Conservation (phyloP, 805 yeast genomes). For the Kuraishia ogatae region DNA sequence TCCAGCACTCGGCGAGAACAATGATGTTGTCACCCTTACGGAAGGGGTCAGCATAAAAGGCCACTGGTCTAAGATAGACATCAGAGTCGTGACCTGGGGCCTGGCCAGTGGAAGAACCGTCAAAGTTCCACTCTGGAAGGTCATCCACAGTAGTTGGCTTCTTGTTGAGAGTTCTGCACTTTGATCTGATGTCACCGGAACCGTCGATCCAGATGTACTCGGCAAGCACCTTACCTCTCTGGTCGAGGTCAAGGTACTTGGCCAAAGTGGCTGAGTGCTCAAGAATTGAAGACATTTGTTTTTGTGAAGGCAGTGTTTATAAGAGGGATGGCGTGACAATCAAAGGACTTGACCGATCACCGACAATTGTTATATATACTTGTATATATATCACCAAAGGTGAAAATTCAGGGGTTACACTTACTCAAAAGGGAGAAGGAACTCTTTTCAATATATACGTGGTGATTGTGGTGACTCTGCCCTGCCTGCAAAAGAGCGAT, state of each 20-base stretch:
- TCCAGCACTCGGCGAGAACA: slow-evolving; percentile 94
- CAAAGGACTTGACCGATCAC: neutral
- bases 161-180: slow-evolving; percentile 78
- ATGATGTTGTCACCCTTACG: slow-evolving; percentile 96
- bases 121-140: slow-evolving; percentile 98
- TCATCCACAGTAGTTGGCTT: slow-evolving; percentile 69
- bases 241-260: slow-evolving; percentile 79
- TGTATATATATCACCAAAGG: neutral
- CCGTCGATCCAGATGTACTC: slow-evolving; percentile 99
- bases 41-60: slow-evolving; percentile 93
- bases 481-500: neutral
- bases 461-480: neutral
- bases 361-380: neutral
- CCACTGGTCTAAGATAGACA: slow-evolving; percentile 90
- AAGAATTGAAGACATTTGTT: slow-evolving; percentile 20
- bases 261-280: slow-evolving; percentile 74
- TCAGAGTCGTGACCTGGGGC: slow-evolving; percentile 98
- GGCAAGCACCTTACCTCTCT: slow-evolving; percentile 81
- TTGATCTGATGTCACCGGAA: slow-evolving; percentile 83
- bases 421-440: neutral
- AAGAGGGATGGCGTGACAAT: neutral
- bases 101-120: slow-evolving; percentile 97
- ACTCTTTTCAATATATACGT: neutral
- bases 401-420: neutral
- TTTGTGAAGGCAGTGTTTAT: neutral